Base-by-base conservation (phyloP, 495 filamentous ascomycete species). In the Annulohypoxylon moriforme region DNA sequence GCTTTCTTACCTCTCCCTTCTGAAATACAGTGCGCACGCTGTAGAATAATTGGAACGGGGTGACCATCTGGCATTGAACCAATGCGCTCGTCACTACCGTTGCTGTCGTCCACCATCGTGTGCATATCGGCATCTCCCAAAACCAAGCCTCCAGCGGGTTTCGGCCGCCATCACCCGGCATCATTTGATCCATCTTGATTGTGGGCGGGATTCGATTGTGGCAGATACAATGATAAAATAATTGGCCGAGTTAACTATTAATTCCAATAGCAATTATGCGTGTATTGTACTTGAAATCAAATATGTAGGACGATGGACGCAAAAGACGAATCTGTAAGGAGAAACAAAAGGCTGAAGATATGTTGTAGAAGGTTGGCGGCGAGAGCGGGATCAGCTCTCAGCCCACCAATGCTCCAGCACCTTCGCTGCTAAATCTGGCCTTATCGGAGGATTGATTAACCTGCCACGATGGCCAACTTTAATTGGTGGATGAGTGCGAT, bases 131-230 rank as follows among this genome's bases (percentile, higher is more conserved):
- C 91, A 98, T 97, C 81, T 98, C 95, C 81, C 91, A 97, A 82
- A 97, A 97, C 95, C 96, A 98, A 76, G 94, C 91, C 81, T 97
- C 94, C 7, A 98, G 86, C 24, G 94, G 95, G 73, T 96, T 92
- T 67, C 91, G 90, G 78, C 83, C 91, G 81, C 81, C 86, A 65
- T 85, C 89, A 67, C 84, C 88, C 60, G 90, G 84, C 81, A 92
- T 87, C 74, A 78, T 76, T 68, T 89, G 88, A 68, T 91, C 91
- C 91, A 93, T 93, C 20, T 55, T 49, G 56, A 38, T 71, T 47
- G 34, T 29, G 65, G 24, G 52, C 13, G 34, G 59, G 31, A 46
- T 13, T 49, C n/a, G 18, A 4, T 29, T 31, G 16, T 13, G 0
- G 8, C 42, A 16, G 24, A 29, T 27, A 27, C 4, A 55, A 58